phyloP scores from a whole-genome alignment of 768 basidiomycete genomes.

The Naematelia aurantialba region DNA sequence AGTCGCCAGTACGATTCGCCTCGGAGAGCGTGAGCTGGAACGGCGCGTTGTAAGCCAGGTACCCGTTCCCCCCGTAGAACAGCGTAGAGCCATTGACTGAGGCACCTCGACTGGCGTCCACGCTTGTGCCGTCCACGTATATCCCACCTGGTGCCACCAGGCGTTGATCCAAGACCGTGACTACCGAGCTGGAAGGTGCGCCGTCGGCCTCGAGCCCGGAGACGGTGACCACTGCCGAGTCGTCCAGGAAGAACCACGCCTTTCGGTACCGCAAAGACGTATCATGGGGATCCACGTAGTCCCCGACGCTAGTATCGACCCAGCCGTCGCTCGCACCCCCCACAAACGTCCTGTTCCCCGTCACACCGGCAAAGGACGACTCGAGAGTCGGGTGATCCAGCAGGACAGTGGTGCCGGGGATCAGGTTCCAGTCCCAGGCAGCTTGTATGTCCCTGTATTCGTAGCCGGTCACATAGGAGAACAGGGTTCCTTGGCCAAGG shows the following conservation, averaged over 20 bases:
- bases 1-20: constrained; percentile 59
- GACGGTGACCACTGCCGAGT: constrained; percentile 62
- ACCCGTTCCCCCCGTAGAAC: constrained; percentile 68
- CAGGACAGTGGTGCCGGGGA: constrained; percentile 68
- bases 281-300: constrained; percentile 64
- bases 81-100: constrained; percentile 52
- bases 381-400: constrained; percentile 59
- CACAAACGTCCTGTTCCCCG: constrained; percentile 60
- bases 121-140: constrained; percentile 52
- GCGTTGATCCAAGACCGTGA: constrained; percentile 67
- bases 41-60: constrained; percentile 53
- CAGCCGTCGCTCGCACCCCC: constrained; percentile 63
- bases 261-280: constrained; percentile 62
- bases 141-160: constrained; percentile 51
- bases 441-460: constrained; percentile 72
- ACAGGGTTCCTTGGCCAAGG: constrained; percentile 62
- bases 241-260: constrained; percentile 67
- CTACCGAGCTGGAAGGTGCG: constrained; percentile 51
- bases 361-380: constrained; percentile 54
- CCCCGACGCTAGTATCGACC: constrained; percentile 62
- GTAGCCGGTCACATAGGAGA: constrained; percentile 63
- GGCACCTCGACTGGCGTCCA: constrained; percentile 20
- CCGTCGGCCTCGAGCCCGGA: constrained; percentile 35
- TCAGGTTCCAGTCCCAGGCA: constrained; percentile 73
- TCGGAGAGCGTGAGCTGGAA: constrained; percentile 51